Conservation (phyloP, 306 rosid species). For the Casuarina equisetifolia region DNA sequence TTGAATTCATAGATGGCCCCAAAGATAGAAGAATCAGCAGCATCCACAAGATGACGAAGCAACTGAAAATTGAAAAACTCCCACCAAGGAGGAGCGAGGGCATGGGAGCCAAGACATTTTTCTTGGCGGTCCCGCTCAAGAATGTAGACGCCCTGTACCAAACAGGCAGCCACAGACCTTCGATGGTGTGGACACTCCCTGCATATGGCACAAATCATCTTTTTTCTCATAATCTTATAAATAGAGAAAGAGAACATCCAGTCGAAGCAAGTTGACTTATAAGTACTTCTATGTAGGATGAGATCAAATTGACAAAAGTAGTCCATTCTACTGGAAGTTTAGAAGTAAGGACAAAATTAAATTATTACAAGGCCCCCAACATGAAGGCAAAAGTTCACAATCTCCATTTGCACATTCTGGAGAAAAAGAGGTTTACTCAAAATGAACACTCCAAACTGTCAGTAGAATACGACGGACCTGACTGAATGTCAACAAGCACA, state of each 20-base stretch:
- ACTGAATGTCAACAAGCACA: no score
- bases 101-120: slow-evolving; percentile 54
- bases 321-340: no score
- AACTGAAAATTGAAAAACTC: slow-evolving; percentile 72
- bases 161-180: slow-evolving; percentile 61
- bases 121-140: not conserved
- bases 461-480: no score
- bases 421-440: no score
- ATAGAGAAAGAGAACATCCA: not conserved
- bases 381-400: no score
- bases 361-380: no score
- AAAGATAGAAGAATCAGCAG: slow-evolving; percentile 74
- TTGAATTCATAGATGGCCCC: slow-evolving; percentile 84
- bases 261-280: slow-evolving; percentile 7
- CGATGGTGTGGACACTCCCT: slow-evolving; percentile 72
- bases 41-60: slow-evolving; percentile 62
- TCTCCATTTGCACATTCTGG: no score
- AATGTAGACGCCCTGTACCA: slow-evolving; percentile 85
- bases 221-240: not conserved
- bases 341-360: no score
- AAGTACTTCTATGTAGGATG: slow-evolving; percentile 26
- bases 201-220: slow-evolving; percentile 16
- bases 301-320: no score
- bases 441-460: no score
- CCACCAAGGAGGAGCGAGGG: slow-evolving; percentile 91